phyloP scores from a whole-genome alignment of 1,284 basidiomycete species.

The Irpex lacteus region DNA sequence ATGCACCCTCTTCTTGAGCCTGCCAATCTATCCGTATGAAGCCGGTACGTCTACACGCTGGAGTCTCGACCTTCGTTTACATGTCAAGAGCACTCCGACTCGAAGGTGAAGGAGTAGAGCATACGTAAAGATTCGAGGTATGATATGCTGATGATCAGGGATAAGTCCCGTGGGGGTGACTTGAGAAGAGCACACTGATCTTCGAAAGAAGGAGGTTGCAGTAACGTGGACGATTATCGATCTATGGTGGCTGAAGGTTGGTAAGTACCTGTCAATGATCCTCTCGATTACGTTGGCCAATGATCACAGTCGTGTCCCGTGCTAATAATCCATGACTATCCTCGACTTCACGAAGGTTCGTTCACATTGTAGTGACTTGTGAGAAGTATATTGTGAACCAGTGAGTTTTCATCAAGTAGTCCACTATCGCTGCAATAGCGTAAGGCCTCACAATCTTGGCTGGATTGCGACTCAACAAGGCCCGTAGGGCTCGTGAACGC shows the following conservation, averaged over 20 bases:
- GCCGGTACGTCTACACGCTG: neutral
- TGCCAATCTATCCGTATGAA: neutral
- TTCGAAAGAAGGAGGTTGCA: neutral
- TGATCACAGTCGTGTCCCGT: neutral
- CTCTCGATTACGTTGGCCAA: neutral
- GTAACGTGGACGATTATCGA: neutral
- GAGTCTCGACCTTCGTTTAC: neutral
- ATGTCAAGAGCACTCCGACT: neutral
- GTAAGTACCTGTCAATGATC: neutral
- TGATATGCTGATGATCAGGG: neutral
- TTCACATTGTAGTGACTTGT: no score
- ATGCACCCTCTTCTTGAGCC: neutral
- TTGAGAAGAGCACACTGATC: neutral
- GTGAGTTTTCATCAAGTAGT: no score
- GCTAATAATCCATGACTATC: no score
- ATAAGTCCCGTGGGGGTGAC: neutral
- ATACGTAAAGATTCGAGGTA: neutral
- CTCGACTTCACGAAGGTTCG: no score
- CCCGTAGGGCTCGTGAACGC: neutral
- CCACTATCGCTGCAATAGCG: no score
- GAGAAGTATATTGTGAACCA: no score
- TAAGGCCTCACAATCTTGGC: no score
- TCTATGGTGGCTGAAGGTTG: neutral
- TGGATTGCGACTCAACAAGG: no score
- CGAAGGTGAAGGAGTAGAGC: neutral